phyloP scores from a whole-genome alignment of 2,329 filamentous ascomycete genomes.

The Sclerotinia nivalis region DNA sequence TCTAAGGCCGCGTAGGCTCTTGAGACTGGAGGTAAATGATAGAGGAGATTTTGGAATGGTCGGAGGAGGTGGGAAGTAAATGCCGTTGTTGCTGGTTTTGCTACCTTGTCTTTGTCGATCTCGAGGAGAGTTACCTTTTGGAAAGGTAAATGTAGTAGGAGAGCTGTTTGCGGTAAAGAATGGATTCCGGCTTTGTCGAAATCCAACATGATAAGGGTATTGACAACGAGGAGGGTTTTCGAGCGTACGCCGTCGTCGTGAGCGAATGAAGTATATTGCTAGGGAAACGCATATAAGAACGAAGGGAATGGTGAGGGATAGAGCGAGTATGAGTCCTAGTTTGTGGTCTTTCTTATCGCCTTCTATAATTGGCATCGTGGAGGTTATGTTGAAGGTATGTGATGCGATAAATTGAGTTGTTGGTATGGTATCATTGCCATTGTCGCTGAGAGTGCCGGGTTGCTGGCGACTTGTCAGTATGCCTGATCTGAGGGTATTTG shows the following conservation, averaged over 20 bases:
- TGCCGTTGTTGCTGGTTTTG: not conserved
- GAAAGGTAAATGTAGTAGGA: not conserved
- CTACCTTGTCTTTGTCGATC: not conserved
- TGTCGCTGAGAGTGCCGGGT: constrained; percentile 5
- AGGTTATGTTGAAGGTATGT: constrained; percentile 17
- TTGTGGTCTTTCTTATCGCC: constrained; percentile 15
- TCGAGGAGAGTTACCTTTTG: not conserved
- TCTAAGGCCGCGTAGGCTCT: not conserved
- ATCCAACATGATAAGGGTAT: constrained; percentile 21
- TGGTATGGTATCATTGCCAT: constrained; percentile 6
- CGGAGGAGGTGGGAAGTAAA: constrained; percentile 19
- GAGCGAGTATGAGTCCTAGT: constrained; percentile 17
- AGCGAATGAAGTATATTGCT: constrained; percentile 16
- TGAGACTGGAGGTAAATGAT: constrained; percentile 5
- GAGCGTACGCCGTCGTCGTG: not conserved
- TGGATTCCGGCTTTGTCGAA: not conserved
- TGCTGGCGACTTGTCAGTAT: constrained; percentile 12
- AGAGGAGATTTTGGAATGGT: constrained; percentile 17
- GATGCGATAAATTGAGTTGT: constrained; percentile 6
- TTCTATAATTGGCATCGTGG: not conserved
- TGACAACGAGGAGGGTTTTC: constrained; percentile 10
- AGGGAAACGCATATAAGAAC: constrained; percentile 14
- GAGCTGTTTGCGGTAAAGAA: constrained; percentile 3
- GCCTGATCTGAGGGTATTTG: not conserved
- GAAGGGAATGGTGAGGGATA: constrained; percentile 20